Conservation (phyloP, 2,329 filamentous ascomycete species). For the Fusarium illudens region DNA sequence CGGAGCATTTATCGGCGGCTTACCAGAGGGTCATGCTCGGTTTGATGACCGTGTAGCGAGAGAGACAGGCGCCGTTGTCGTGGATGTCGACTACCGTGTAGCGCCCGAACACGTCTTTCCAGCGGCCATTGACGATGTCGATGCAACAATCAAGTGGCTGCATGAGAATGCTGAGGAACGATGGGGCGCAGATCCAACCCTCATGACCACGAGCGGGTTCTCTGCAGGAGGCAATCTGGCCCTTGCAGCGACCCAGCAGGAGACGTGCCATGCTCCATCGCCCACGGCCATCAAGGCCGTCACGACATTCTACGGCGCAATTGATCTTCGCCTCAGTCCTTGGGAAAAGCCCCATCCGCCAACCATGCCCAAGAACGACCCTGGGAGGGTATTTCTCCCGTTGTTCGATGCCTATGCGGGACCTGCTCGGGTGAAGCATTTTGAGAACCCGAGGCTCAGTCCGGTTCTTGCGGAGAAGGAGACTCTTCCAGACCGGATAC, state of each 20-base stretch:
- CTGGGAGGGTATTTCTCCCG: constrained; percentile 48
- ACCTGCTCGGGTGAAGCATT: constrained; percentile 39
- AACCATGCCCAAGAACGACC: constrained; percentile 49
- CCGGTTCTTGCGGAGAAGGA: constrained; percentile 47
- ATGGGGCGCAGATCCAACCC: constrained; percentile 49
- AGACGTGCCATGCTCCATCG: constrained; percentile 31
- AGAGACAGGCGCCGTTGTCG: constrained; percentile 54
- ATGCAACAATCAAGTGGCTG: constrained; percentile 53
- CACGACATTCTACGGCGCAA: constrained; percentile 51
- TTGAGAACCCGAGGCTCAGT: constrained; percentile 48
- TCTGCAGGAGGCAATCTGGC: constrained; percentile 57
- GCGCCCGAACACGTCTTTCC: constrained; percentile 62
- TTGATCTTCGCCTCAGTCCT: constrained; percentile 52
- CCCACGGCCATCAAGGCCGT: constrained; percentile 48
- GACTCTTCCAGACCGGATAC: constrained; percentile 48
- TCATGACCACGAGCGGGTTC: constrained; percentile 55
- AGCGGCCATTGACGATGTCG: constrained; percentile 56
- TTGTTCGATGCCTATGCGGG: constrained; percentile 56
- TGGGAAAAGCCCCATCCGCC: constrained; percentile 50
- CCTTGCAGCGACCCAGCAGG: constrained; percentile 45
- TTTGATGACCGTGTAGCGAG: constrained; percentile 48
- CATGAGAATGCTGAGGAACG: constrained; percentile 47
- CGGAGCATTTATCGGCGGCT: constrained; percentile 54
- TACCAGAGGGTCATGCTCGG: constrained; percentile 49
- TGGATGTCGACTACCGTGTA: constrained; percentile 61